Evolutionary conservation across 164 flowering plant species (phyloP), one percentile per base, ranked within the genome.

Genomic region (Aristolochia contorta): DNA sequence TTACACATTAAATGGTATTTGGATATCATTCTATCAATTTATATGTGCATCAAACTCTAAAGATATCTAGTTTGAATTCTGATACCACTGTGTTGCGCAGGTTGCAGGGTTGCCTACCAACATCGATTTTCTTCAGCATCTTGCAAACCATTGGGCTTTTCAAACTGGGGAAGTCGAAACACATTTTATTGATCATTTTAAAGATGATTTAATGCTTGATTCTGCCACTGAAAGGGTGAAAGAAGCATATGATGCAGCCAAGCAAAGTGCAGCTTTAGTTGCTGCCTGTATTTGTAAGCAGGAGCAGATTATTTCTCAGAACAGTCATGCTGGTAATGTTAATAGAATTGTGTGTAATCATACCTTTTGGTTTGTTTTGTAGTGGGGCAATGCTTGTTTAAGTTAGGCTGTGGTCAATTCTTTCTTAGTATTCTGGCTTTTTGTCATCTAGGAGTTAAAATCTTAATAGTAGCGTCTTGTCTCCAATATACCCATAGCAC

Each of bases 21-120:
- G 43, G 12, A 37, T 37, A 6, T 10, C 12, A 37, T 37, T 37
- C 30, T 37, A 0, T 37, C 43, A 37, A 37, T 37, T 37, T 37
- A 37, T 6, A 37, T 18, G 14, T 18, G n/a, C 53, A 49, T 18
- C 53, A 4, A 16, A 16, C 53, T 20, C 8, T 48, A 49, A 22
- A 49, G 37, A 24, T 32, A n/a, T 49, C 53, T 18, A 6, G 53
- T 49, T 49, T 54, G 7, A 54, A 21, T 18, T 4, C 21, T 53
- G 56, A 53, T 41, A 12, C 49, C 45, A 10, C 50, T n/a, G 6
- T 54, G 19, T 66, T 62, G 66, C 21, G 62, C 83, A 93, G 99
- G 97, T 93, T 72, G 99, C 96, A 51, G 99, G 99, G 45, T 62
- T 90, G 74, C 99, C 97, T 49, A 93, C 95, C 56, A 93, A 93